Evolutionary conservation across 306 rosid species (phyloP), one percentile per base, ranked within the genome.

Genomic region (Quercus cerris): DNA sequence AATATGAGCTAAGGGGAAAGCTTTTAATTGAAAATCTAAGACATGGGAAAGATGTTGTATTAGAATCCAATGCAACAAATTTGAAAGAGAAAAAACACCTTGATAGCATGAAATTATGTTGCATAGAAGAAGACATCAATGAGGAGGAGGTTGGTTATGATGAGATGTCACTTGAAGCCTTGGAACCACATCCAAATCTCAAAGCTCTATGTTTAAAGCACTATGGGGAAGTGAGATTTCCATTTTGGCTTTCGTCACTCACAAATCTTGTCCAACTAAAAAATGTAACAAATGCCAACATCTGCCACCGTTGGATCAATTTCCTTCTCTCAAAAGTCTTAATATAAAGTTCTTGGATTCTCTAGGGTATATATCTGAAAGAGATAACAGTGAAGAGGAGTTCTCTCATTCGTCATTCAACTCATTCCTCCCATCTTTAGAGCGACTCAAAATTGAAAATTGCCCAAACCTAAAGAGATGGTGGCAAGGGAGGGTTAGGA

Each of bases 281-380:
- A 3, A n/a, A 0, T 70, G 28, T 28, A 1, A 0, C 0, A 55
- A 66, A 49, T 49, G 68, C 25, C 18, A 28, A 4, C 18, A 30
- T 30, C 5, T 30, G 33, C 33, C 5, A 27, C 4, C 33, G 0
- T 30, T 30, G 33, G 33, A 30, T 27, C 41, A 8, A 13, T 70
- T 84, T n/a, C 77, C 79, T 2, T 56, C 13, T 28, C 87, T 80
- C 10, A 68, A 81, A 62, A 4, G 22, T 57, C 74, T 81, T n/a
- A 0, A 0, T 0, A 7, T 81, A 10, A 0, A 0, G 0, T 0
- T 0, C 0, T 6, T 76, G 11, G 0, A 0, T 23, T 55, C 22
- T 2, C 18, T 84, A 8, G 70, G 80, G 61, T 58, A 77, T 66
- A 61, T 84, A 30, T 30, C 5, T 4, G 4, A 30, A 30, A 30